Percentiles rank a stretch among this genome's conserved stretches.
phyloP scores from a whole-genome alignment of 371 early-diverging fungal species.

The Batkoa obscura region DNA sequence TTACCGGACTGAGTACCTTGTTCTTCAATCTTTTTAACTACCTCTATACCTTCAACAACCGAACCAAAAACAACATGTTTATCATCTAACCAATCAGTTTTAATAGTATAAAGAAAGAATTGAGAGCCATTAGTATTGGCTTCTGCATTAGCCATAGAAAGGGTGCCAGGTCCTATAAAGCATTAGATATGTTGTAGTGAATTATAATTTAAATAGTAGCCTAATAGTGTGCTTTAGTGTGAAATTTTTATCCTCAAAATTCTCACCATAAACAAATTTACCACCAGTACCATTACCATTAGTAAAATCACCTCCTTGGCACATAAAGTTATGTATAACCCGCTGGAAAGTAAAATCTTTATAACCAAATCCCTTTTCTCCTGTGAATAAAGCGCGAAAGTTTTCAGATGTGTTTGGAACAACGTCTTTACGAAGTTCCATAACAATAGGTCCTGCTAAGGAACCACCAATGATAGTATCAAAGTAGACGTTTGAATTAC shows the following conservation, averaged over 20 bases:
- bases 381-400: constrained; percentile 90
- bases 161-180: constrained; percentile 49
- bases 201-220: neutral
- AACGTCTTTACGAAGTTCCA: constrained; percentile 66
- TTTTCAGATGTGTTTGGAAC: constrained; percentile 96
- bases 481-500: constrained; percentile 38
- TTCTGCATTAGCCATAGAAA: constrained; percentile 93
- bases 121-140: constrained; percentile 52
- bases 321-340: constrained; percentile 89
- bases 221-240: constrained; percentile 66
- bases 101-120: constrained; percentile 77
- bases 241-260: constrained; percentile 97
- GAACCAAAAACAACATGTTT: constrained; percentile 61
- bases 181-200: neutral
- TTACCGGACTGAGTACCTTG: constrained; percentile 11
- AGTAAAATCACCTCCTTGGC: constrained; percentile 98
- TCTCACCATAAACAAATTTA: constrained; percentile 88
- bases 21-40: constrained; percentile 15
- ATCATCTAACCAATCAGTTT: constrained; percentile 85
- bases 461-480: constrained; percentile 59
- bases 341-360: constrained; percentile 80
- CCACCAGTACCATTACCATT: constrained; percentile 91
- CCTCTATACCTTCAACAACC: constrained; percentile 39
- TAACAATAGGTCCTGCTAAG: constrained; percentile 59
- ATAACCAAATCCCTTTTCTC: constrained; percentile 28